Base-by-base conservation (phyloP, 75 land plant species). In the Adiantum capillusveneris region DNA sequence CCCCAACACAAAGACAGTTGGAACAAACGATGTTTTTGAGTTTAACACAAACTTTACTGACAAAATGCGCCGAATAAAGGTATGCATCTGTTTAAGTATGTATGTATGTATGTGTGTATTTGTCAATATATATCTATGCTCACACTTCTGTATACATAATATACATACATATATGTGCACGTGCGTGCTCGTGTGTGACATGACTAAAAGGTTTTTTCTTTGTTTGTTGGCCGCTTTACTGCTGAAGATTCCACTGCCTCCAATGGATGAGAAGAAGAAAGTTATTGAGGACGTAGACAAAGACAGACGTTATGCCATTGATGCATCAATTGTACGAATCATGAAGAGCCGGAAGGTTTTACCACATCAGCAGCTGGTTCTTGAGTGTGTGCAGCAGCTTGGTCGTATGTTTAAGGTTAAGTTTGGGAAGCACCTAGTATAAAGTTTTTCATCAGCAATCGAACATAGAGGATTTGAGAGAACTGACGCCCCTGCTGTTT, bases 241-340 rank as follows among this genome's bases (percentile, higher is more conserved):
- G 2, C 9, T 73, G 48, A 55, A 91, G 97, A 85, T 92, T 50
- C 89, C 97, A 58, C 72, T 92, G 14, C 97, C 95, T 30, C 97
- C 94, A 0, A 83, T 92, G 64, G 97, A 92, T 61, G 97, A 91
- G 59, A 92, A 80, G 69, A 92, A 83, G 74, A 92, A 85, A 59
- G 84, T 92, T 7, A 68, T 92, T 55, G 95, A 88, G 72, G 97
- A 88, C 68, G 95, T 92, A 25, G 97, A 88, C 63, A 88, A 92
- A 57, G 90, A 92, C 52, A 67, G 97, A 50, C 66, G 97, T 14
- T 92, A 85, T 77, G 89, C 89, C 1, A 88, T 92, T 63, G 97
- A 92, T 81, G 97, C 97, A 7, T 82, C 95, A 13, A 80, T 88
- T 65, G 94, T 92, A 17, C 79, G 97, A 27, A 92, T 88, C 25